phyloP scores from a whole-genome alignment of 2,329 filamentous ascomycete species.

The Rutstroemia sp. region DNA sequence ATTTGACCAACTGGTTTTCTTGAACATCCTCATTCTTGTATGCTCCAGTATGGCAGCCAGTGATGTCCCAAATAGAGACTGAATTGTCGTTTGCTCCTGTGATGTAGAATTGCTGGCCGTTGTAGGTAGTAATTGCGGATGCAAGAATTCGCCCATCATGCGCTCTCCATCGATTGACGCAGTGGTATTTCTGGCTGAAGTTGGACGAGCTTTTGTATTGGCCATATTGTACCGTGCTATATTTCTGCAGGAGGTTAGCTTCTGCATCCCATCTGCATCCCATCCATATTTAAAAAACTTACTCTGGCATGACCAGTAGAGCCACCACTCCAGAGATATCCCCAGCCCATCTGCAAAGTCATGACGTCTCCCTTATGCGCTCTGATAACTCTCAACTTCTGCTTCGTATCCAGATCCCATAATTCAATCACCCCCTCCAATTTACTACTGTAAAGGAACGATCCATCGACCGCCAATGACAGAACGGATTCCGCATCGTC shows the following conservation, averaged over 20 bases:
- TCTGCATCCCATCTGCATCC: too few relatives aligned
- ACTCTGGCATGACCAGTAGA: constrained; percentile 82
- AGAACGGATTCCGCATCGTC: constrained; percentile 60
- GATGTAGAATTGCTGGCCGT: constrained; percentile 74
- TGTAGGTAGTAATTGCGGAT: constrained; percentile 65
- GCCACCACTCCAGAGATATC: constrained; percentile 80
- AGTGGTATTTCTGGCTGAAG: constrained; percentile 75
- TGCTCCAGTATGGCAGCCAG: constrained; percentile 28
- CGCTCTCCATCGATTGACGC: constrained; percentile 69
- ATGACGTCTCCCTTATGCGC: constrained; percentile 76
- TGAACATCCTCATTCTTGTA: constrained; percentile 24
- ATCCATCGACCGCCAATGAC: constrained; percentile 79
- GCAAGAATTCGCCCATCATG: constrained; percentile 83
- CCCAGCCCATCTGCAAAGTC: constrained; percentile 77
- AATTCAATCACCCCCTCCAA: constrained; percentile 84
- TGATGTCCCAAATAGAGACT: constrained; percentile 80
- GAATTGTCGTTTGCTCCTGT: constrained; percentile 91
- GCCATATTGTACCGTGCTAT: constrained; percentile 58
- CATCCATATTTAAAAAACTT: constrained; percentile 29
- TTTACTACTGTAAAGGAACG: constrained; percentile 87
- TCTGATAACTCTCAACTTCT: constrained; percentile 81
- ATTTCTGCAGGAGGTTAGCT: constrained; percentile 41
- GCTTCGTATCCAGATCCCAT: constrained; percentile 93
- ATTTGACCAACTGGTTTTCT: constrained; percentile 57
- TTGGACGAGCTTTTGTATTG: constrained; percentile 41